These are phyloP conservation scores for Mrakia hoshinonis DNA, from an alignment of 768 basidiomycete genomes.

Conservation along the genomic window DNA sequence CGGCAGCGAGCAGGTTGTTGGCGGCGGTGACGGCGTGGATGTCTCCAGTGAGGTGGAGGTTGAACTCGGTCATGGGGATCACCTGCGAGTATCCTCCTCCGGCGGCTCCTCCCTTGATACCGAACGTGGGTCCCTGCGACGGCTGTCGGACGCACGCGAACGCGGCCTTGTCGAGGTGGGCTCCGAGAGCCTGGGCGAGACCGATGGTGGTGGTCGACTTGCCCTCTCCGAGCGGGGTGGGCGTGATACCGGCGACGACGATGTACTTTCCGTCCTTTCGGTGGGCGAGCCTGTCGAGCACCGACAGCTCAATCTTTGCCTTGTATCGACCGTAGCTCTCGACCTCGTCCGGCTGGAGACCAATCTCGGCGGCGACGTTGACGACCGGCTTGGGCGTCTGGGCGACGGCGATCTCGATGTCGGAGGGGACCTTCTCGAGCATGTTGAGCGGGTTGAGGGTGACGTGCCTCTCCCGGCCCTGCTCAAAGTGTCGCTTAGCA, in stretches of 20 bases:
- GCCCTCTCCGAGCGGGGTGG: slow-evolving; percentile 93
- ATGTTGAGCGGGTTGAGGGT: slow-evolving; percentile 63
- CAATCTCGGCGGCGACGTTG: slow-evolving; percentile 78
- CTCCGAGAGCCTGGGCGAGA: slow-evolving; percentile 89
- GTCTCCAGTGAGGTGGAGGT: slow-evolving; percentile 90
- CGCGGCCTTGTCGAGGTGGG: slow-evolving; percentile 80
- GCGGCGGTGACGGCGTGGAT: slow-evolving; percentile 96
- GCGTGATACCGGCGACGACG: slow-evolving; percentile 89
- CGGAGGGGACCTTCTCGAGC: slow-evolving; percentile 75
- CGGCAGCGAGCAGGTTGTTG: slow-evolving; percentile 93
- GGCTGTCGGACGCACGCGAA: slow-evolving; percentile 98
- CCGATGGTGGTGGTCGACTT: slow-evolving; percentile 98
- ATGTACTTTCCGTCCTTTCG: slow-evolving; percentile 93
- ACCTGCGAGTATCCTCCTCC: slow-evolving; percentile 98
- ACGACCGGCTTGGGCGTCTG: slow-evolving; percentile 85
- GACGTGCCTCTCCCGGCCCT: slow-evolving; percentile 56
- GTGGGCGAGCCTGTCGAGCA: slow-evolving; percentile 73
- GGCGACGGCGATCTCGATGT: slow-evolving; percentile 91
- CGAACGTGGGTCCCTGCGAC: slow-evolving; percentile 96
- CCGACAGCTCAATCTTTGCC: slow-evolving; percentile 86
- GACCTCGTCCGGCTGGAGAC: slow-evolving; percentile 72
- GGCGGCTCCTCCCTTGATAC: slow-evolving; percentile 97
- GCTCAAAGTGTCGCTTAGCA: slow-evolving; percentile 71
- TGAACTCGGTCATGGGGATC: slow-evolving; percentile 99
- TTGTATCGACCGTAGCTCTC: slow-evolving; percentile 95